Conservation (phyloP, 805 yeast species). For the Candida berthetii region DNA sequence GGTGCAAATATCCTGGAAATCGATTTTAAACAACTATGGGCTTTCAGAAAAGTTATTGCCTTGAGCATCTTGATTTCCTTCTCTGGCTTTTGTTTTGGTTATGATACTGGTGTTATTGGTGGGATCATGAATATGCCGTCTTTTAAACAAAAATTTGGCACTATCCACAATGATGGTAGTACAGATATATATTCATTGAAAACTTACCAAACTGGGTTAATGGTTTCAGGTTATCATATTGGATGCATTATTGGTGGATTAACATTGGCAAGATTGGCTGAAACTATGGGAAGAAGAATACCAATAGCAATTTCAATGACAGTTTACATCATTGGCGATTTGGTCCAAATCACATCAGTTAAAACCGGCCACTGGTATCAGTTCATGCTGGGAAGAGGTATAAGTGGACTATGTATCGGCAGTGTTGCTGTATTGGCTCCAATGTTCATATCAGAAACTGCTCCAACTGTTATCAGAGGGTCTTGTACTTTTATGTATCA, state of each 20-base stretch:
- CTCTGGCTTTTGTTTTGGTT: slow-evolving; percentile 64
- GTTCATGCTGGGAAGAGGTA: slow-evolving; percentile 54
- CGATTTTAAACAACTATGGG: slow-evolving; percentile 30
- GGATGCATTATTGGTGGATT: slow-evolving; percentile 72
- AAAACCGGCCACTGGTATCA: slow-evolving; percentile 48
- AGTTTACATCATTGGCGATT: slow-evolving; percentile 52
- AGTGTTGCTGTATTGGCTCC: slow-evolving; percentile 68
- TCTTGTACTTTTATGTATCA: slow-evolving; percentile 61
- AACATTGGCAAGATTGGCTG: slow-evolving; percentile 51
- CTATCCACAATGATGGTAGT: slow-evolving; percentile 28
- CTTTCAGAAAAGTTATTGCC: slow-evolving; percentile 19
- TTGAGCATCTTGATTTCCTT: slow-evolving; percentile 61
- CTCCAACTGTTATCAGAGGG: slow-evolving; percentile 65
- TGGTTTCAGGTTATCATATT: slow-evolving; percentile 53
- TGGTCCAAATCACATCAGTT: slow-evolving; percentile 49
- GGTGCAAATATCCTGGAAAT: no score
- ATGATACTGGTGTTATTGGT: slow-evolving; percentile 63
- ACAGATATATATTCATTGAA: slow-evolving; percentile 32
- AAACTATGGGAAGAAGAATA: slow-evolving; percentile 51
- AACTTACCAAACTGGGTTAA: slow-evolving; percentile 39
- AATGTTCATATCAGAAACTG: slow-evolving; percentile 58
- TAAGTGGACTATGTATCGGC: slow-evolving; percentile 75
- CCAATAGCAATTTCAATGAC: slow-evolving; percentile 50
- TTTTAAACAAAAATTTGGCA: slow-evolving; percentile 18
- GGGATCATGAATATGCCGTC: slow-evolving; percentile 63